Evolutionary conservation across 2,329 filamentous ascomycete genomes (phyloP).

Genomic region (Meredithiella fracta): DNA sequence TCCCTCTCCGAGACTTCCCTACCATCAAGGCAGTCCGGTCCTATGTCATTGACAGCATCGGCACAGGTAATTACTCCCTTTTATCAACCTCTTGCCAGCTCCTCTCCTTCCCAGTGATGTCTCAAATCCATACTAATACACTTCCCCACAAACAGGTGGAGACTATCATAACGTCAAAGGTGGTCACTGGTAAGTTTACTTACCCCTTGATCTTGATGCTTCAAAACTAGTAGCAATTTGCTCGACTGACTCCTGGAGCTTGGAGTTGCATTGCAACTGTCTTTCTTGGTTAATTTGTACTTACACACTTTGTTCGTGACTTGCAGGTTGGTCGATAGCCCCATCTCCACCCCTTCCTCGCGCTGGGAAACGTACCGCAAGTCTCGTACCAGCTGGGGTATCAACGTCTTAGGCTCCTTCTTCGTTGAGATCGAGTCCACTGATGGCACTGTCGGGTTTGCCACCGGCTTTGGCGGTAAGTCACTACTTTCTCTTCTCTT

Average conservation of each 20-base stretch:
- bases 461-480: constrained; percentile 73
- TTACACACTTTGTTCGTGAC: neutral
- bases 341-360: constrained; percentile 86
- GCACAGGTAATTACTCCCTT: constrained; percentile 26
- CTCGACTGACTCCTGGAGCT: neutral
- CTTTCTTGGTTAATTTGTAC: neutral
- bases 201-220: neutral
- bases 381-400: constrained; percentile 83
- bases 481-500: neutral
- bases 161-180: constrained; percentile 87
- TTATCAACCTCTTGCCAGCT: no score
- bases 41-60: constrained; percentile 50
- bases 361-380: constrained; percentile 75
- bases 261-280: neutral
- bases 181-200: constrained; percentile 41
- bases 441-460: constrained; percentile 86
- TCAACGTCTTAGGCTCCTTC: constrained; percentile 88
- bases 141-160: constrained; percentile 32
- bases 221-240: neutral
- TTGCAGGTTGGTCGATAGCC: constrained; percentile 69
- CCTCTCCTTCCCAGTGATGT: constrained; percentile 16
- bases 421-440: constrained; percentile 76
- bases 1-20: constrained; percentile 33
- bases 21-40: constrained; percentile 61
- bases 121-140: constrained; percentile 16